Conservation (phyloP, 1,139 yeast species). For the Protomyces arabidopsidicola region DNA sequence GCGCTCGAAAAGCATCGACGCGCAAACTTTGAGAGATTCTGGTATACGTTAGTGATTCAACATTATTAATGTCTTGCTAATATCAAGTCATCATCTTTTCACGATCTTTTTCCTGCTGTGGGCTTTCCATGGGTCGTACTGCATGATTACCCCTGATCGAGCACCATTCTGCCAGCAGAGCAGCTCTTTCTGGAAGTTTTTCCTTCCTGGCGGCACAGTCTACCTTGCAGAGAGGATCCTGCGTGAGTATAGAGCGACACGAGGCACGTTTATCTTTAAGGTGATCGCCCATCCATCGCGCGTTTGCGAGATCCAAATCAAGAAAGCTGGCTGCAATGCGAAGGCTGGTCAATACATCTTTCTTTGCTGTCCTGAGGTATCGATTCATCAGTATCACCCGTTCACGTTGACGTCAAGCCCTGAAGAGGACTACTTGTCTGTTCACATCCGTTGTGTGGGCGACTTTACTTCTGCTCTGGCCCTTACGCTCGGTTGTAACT, state of each 20-base stretch:
- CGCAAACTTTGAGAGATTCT: conserved; percentile 21
- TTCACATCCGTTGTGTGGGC: conserved; percentile 26
- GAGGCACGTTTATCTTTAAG: conserved; percentile 15
- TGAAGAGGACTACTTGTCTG: conserved; percentile 22
- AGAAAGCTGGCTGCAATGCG: conserved; percentile 9
- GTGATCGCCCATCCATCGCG: conserved; percentile 25
- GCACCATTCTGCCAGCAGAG: conserved; percentile 18
- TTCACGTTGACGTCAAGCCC: conserved; percentile 26
- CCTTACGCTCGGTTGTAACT: conserved; percentile 20
- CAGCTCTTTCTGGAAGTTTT: conserved; percentile 20
- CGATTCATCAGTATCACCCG: conserved; percentile 26
- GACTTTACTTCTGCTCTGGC: conserved; percentile 25
- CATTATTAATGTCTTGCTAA: neutral
- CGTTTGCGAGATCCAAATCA: conserved; percentile 27
- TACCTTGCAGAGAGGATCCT: conserved; percentile 19
- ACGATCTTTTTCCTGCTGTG: conserved; percentile 22
- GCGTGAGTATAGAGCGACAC: conserved; percentile 19
- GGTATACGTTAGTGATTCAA: conserved; percentile 1
- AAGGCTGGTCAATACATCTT: conserved; percentile 28
- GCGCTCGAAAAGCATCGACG: conserved; percentile 22
- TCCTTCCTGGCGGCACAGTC: conserved; percentile 22
- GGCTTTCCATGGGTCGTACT: conserved; percentile 25
- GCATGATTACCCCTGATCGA: conserved; percentile 27
- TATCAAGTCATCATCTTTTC: conserved; percentile 19
- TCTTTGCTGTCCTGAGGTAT: conserved; percentile 27